Conservation (phyloP, 345 rosid genomes). For the Brassica incana region DNA sequence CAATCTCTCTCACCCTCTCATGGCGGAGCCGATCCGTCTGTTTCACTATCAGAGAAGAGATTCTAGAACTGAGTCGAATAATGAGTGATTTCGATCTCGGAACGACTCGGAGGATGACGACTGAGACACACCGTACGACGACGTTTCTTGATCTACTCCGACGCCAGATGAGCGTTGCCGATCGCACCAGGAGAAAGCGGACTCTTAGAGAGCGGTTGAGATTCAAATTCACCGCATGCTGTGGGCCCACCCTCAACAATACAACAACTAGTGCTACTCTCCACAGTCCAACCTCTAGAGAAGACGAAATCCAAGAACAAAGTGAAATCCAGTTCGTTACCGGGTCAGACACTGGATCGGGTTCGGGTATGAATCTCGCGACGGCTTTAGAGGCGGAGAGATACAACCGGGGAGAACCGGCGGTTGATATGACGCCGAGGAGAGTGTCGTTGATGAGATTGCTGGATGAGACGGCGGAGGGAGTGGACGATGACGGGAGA, state of each 20-base stretch:
- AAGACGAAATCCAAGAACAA: constrained; percentile 28
- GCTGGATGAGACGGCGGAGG: constrained; percentile 61
- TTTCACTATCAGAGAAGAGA: not conserved
- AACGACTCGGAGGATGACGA: constrained; percentile 50
- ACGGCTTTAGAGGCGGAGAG: constrained; percentile 86
- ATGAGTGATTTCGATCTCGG: constrained; percentile 54
- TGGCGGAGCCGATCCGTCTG: constrained; percentile 16
- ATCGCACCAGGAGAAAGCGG: constrained; percentile 47
- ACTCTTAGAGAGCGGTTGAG: constrained; percentile 66
- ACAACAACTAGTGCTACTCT: not conserved
- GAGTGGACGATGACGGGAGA: constrained; percentile 29
- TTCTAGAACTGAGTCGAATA: constrained; percentile 17
- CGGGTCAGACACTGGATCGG: constrained; percentile 27
- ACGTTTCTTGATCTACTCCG: constrained; percentile 58
- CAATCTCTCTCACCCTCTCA: constrained; percentile 19
- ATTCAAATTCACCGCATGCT: constrained; percentile 63
- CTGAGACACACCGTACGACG: constrained; percentile 36
- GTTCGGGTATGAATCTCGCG: constrained; percentile 77
- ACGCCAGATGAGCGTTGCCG: constrained; percentile 54
- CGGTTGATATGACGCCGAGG: constrained; percentile 46
- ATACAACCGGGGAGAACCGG: constrained; percentile 44
- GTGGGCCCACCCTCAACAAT: constrained; percentile 48
- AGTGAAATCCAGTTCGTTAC: constrained; percentile 13
- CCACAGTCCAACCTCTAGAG: constrained; percentile 40
- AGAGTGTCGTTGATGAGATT: constrained; percentile 80